Conservation (phyloP, 148 eudicot genomes). For the Cornus suecica region DNA sequence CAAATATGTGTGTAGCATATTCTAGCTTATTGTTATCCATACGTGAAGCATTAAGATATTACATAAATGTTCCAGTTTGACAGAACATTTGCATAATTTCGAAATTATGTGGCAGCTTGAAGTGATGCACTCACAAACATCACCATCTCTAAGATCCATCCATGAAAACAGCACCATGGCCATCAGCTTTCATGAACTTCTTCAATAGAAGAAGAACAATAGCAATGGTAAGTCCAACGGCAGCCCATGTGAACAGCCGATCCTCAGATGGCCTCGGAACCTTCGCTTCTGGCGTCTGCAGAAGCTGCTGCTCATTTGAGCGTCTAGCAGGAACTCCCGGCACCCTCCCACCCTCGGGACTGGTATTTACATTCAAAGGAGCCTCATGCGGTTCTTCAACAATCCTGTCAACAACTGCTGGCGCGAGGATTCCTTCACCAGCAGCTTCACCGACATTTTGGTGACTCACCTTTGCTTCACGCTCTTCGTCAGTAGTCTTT, state of each 20-base stretch:
- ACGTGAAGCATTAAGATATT: background rate
- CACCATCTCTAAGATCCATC: conserved; percentile 51
- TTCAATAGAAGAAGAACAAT: conserved; percentile 70
- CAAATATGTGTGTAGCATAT: background rate
- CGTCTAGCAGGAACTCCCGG: conserved; percentile 27
- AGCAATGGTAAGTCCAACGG: conserved; percentile 81
- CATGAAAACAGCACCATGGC: conserved; percentile 72
- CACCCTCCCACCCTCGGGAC: conserved; percentile 24
- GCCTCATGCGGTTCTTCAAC: conserved; percentile 43
- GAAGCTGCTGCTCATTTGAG: conserved; percentile 30
- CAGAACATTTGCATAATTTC: conserved; percentile 4
- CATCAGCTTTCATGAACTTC: conserved; percentile 83
- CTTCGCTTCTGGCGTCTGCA: conserved; percentile 33
- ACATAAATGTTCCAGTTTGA: conserved; percentile 8
- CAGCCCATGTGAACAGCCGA: conserved; percentile 86
- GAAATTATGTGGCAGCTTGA: background rate
- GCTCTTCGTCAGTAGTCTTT: conserved; percentile 23
- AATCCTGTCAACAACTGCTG: conserved; percentile 32
- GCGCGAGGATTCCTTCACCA: conserved; percentile 27
- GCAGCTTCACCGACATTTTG: conserved; percentile 28
- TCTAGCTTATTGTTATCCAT: background rate
- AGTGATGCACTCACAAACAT: background rate
- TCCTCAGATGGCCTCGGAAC: conserved; percentile 64
- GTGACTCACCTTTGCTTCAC: conserved; percentile 28
- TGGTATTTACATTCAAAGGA: conserved; percentile 31